Conservation (phyloP, 352 stramenopile species). For the Phytophthora pini region DNA sequence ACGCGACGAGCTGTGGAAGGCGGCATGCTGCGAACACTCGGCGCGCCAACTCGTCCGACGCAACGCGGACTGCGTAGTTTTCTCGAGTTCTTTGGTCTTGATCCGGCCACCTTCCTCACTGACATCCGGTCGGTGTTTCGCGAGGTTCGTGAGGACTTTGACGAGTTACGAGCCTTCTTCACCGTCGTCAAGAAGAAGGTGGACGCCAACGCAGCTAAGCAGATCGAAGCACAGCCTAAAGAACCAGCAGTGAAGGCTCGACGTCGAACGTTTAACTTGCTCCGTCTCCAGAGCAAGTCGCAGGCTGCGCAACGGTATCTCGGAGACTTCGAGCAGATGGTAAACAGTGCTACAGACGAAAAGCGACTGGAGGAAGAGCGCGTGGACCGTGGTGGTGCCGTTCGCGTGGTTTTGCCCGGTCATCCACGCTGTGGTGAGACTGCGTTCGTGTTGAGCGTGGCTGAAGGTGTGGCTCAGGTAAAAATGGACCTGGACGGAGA, state of each 20-base stretch:
- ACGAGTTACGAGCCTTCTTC: constrained; percentile 68
- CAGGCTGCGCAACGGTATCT: constrained; percentile 66
- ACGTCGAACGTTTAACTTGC: constrained; percentile 22
- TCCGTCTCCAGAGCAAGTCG: constrained; percentile 46
- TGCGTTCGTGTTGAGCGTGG: constrained; percentile 68
- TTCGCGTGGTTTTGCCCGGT: constrained; percentile 77
- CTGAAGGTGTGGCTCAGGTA: constrained; percentile 71
- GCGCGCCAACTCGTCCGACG: constrained; percentile 60
- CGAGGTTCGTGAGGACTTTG: constrained; percentile 78
- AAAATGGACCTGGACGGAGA: constrained; percentile 84
- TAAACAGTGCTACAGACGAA: constrained; percentile 45
- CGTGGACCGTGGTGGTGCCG: constrained; percentile 57
- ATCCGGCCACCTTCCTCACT: constrained; percentile 76
- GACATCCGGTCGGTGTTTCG: constrained; percentile 67
- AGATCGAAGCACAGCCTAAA: constrained; percentile 28
- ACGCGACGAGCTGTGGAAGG: constrained; percentile 66
- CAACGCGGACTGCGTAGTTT: constrained; percentile 72
- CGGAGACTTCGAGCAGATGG: constrained; percentile 64
- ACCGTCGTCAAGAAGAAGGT: constrained; percentile 65
- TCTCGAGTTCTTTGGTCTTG: constrained; percentile 78
- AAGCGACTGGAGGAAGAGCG: constrained; percentile 45
- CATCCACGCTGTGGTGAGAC: constrained; percentile 83
- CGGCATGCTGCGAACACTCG: constrained; percentile 61
- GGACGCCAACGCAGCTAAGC: constrained; percentile 39
- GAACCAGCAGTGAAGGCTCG: constrained; percentile 15